A percentile compares a stretch with the other conserved stretches of the same genome.
phyloP scores from a whole-genome alignment of 225 moss, liverwort and hornwort genomes.

The Marchantia paleacea region DNA sequence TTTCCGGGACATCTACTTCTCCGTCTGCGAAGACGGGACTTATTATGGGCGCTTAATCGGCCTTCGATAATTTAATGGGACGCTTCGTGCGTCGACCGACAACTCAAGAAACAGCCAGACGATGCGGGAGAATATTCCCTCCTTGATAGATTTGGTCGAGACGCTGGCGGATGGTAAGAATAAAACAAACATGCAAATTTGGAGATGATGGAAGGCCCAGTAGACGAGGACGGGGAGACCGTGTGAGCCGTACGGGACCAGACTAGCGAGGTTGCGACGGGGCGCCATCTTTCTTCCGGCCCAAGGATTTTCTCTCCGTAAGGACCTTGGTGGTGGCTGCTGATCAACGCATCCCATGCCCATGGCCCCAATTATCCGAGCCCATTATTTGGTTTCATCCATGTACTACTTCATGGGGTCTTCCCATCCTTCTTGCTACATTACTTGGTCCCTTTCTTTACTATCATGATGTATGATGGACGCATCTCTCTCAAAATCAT shows the following conservation, averaged over 20 bases:
- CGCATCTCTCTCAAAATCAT: neutral
- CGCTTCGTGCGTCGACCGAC: neutral
- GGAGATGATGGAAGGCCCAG: neutral
- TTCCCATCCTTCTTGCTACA: too few relatives aligned
- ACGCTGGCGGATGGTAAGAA: neutral
- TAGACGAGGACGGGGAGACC: neutral
- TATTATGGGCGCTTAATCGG: too few relatives aligned
- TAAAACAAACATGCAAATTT: neutral
- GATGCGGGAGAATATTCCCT: neutral
- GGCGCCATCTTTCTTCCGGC: neutral
- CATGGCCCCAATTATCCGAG: neutral
- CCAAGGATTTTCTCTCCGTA: neutral
- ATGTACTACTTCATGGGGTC: too few relatives aligned
- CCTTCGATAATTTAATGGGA: too few relatives aligned
- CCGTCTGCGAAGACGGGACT: too few relatives aligned
- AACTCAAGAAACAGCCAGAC: neutral
- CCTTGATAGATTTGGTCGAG: neutral
- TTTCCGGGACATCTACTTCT: neutral
- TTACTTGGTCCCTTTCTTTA: too few relatives aligned
- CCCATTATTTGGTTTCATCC: neutral
- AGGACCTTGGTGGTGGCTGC: neutral
- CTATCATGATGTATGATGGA: slow-evolving; percentile 1
- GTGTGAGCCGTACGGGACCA: neutral
- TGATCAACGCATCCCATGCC: neutral
- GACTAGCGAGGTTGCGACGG: too few relatives aligned